A percentile compares a stretch with the other conserved stretches of the same genome.
Conservation (phyloP, 2,329 filamentous ascomycete species). For the Drechslerella coelobrocha region DNA sequence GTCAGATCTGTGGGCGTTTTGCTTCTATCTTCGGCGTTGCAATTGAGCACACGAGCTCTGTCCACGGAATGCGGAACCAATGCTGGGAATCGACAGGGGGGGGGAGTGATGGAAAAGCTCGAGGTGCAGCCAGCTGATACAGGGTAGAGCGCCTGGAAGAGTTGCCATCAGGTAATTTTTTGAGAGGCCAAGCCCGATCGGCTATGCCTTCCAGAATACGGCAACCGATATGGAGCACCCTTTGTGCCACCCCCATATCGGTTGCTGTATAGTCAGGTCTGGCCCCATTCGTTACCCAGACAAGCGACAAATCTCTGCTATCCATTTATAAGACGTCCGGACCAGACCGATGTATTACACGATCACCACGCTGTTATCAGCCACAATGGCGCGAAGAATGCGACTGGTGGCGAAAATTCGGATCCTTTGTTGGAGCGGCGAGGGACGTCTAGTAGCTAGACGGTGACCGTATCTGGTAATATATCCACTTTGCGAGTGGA, state of each 20-base stretch:
- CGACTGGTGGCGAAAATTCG: neutral
- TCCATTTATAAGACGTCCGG: no score
- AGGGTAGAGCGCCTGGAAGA: neutral
- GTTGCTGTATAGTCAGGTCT: no score
- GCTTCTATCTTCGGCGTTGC: neutral
- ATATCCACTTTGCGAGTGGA: no score
- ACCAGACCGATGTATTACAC: no score
- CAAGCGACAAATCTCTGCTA: no score
- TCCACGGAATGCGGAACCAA: neutral
- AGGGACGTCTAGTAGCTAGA: no score
- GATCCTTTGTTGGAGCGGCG: neutral
- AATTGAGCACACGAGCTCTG: no score
- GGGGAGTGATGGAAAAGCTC: neutral
- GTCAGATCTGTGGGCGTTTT: neutral
- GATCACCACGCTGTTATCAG: no score
- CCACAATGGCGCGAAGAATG: neutral
- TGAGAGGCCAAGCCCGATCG: conserved; percentile 6
- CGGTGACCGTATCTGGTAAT: no score
- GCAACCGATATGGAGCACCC: no score
- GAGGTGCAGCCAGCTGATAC: neutral
- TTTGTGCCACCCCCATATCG: no score
- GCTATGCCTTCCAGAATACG: neutral
- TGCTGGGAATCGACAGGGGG: neutral
- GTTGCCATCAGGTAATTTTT: neutral
- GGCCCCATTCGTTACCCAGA: no score